A percentile compares a stretch with the other conserved stretches of the same genome.
These are phyloP conservation scores for Globisporangium middletonii DNA, from an alignment of 352 stramenopile species.

Conservation along the genomic window DNA sequence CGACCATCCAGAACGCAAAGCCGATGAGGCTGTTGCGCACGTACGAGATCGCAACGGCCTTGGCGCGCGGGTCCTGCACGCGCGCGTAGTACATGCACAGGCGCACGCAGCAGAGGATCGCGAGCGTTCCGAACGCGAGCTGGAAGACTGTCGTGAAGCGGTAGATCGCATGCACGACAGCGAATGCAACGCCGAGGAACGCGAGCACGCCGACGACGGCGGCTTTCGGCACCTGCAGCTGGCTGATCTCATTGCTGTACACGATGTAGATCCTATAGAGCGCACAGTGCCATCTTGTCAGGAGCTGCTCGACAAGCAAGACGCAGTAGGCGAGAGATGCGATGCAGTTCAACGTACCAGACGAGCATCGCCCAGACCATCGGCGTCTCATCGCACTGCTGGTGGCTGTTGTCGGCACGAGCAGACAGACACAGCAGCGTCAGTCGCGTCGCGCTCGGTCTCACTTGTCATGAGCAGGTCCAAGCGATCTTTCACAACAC, in stretches of 20 bases:
- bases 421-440: neutral
- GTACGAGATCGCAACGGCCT: conserved; percentile 55
- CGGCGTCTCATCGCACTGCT: conserved; percentile 82
- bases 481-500: too few species aligned
- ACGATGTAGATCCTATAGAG: conserved; percentile 68
- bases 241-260: conserved; percentile 66
- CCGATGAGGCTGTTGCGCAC: conserved; percentile 55
- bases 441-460: too few species aligned
- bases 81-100: conserved; percentile 56
- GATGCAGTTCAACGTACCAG: conserved; percentile 25
- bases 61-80: conserved; percentile 46
- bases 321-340: neutral
- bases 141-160: conserved; percentile 77
- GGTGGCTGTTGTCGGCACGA: conserved; percentile 25
- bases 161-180: conserved; percentile 67
- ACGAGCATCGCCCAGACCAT: conserved; percentile 82
- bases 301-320: neutral
- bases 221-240: conserved; percentile 32
- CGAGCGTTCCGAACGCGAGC: conserved; percentile 63
- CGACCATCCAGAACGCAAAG: conserved; percentile 67
- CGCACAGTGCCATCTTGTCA: neutral
- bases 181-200: conserved; percentile 55
- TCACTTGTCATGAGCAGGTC: too few species aligned
- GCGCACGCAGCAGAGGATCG: conserved; percentile 38
- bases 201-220: conserved; percentile 46